These are phyloP conservation scores for Bromus sterilis DNA, from an alignment of 176 grass and related monocot genomes.

Conservation along the genomic window DNA sequence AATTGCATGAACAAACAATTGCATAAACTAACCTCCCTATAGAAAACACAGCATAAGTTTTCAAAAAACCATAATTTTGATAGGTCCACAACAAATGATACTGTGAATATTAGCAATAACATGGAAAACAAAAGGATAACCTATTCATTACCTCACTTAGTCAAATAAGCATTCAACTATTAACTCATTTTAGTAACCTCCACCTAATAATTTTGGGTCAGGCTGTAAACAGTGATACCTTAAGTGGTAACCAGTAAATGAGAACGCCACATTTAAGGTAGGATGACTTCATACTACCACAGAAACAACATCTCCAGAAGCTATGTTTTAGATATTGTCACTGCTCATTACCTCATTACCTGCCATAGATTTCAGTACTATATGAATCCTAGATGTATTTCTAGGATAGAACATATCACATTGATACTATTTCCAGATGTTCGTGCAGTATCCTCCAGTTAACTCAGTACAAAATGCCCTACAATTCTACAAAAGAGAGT, in stretches of 20 bases:
- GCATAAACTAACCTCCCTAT: neutral
- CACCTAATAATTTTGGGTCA: neutral
- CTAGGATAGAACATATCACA: constrained; percentile 4
- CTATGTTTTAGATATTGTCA: neutral
- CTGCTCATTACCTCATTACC: neutral
- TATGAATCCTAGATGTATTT: neutral
- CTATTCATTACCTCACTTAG: neutral
- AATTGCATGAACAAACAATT: neutral
- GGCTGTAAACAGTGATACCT: neutral
- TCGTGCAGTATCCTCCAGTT: neutral
- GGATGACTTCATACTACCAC: neutral
- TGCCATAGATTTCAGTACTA: neutral
- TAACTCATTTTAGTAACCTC: neutral
- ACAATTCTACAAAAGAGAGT: neutral
- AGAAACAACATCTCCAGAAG: neutral
- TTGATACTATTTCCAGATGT: neutral
- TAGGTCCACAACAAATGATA: neutral
- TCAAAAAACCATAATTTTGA: neutral
- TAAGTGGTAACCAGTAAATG: neutral
- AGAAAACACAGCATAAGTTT: neutral
- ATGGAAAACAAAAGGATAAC: neutral
- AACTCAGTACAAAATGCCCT: neutral
- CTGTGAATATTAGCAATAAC: neutral
- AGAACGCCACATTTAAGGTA: neutral
- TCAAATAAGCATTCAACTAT: neutral